Evolutionary conservation across 352 stramenopile species (phyloP), one percentile per base, ranked within the genome.

Genomic region (Globisporangium lucens): DNA sequence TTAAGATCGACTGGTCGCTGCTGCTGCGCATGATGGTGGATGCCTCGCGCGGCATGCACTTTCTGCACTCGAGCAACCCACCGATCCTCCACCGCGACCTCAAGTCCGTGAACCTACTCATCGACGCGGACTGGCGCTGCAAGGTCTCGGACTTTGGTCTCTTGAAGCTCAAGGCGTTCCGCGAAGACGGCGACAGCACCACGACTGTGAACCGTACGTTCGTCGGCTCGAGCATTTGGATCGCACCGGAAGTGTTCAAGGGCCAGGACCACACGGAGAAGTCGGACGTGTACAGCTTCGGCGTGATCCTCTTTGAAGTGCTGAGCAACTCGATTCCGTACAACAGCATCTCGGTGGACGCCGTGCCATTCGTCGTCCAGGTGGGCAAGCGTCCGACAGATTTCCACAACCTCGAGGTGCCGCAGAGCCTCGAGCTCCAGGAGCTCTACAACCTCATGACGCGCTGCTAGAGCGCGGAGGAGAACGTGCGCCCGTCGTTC

Each of bases 101-200:
- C 35, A 97, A 97, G 75, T 91, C 83, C 9, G 83, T 95, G 29
- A 98, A 98, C 66, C 62, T 98, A 24, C 78, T 98, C 0, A 91
- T 98, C 38, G 83, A 94, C 70, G 78, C 87, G 7, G 83, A 96
- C 67, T 96, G 90, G 86, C 83, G 84, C 3, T 96, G 86, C 73
- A 97, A 97, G 60, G 89, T 98, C 12, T 93, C 83, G 4, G 91
- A 97, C 63, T 96, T 97, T 76, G 90, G 91, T 2, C 78, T 97
- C 9, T 93, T 80, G 46, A 89, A 90, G 61, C 79, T 97, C 47
- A 95, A 95, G 62, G 85, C 84, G 12, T 91, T 93, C 61, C 76
- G 83, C 24, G 83, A 90, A 13, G 73, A 87, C 55, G 75, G 69
- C n/a, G 75, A 89, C 2, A 79, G 75, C 22, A 63, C 65, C 2